phyloP scores from a whole-genome alignment of 352 stramenopile genomes.

The Globisporangium uncinulatum region DNA sequence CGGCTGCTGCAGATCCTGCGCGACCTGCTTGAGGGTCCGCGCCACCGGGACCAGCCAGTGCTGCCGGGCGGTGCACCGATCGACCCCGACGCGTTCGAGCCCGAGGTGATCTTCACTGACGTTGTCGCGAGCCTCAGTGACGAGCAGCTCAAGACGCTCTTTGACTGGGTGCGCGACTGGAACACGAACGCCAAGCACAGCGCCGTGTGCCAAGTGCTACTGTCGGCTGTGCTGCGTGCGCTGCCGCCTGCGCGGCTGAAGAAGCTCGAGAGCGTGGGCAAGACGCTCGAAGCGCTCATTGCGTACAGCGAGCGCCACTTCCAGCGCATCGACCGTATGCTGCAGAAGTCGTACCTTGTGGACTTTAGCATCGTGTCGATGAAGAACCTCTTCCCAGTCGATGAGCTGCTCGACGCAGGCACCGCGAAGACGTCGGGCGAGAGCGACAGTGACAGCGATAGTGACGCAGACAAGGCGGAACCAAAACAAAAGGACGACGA shows the following conservation, averaged over 20 bases:
- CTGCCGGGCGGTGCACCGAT: constrained; percentile 27
- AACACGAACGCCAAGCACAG: constrained; percentile 96
- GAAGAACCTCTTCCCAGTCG: constrained; percentile 70
- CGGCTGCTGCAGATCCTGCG: constrained; percentile 91
- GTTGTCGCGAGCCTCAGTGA: constrained; percentile 73
- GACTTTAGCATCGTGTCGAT: constrained; percentile 91
- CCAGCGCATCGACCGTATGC: constrained; percentile 93
- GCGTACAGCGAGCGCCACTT: constrained; percentile 98
- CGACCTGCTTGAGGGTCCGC: constrained; percentile 72
- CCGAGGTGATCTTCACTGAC: constrained; percentile 55
- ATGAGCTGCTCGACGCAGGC: constrained; percentile 11
- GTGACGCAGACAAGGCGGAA: constrained; percentile 11
- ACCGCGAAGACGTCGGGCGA: constrained; percentile 26
- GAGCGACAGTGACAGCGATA: constrained; percentile 29
- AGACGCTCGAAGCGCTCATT: constrained; percentile 91
- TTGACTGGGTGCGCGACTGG: constrained; percentile 96
- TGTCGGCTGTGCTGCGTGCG: constrained; percentile 88
- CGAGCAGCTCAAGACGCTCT: constrained; percentile 85
- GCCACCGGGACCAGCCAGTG: constrained; percentile 51
- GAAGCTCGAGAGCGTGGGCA: constrained; percentile 55
- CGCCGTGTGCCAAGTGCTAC: constrained; percentile 89
- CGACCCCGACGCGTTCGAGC: constrained; percentile 50
- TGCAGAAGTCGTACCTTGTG: constrained; percentile 96
- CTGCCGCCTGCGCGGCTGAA: constrained; percentile 58
- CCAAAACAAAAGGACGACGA: neutral